These are phyloP conservation scores for Sporothrix phasma DNA, from an alignment of 2,329 filamentous ascomycete genomes.

Conservation along the genomic window DNA sequence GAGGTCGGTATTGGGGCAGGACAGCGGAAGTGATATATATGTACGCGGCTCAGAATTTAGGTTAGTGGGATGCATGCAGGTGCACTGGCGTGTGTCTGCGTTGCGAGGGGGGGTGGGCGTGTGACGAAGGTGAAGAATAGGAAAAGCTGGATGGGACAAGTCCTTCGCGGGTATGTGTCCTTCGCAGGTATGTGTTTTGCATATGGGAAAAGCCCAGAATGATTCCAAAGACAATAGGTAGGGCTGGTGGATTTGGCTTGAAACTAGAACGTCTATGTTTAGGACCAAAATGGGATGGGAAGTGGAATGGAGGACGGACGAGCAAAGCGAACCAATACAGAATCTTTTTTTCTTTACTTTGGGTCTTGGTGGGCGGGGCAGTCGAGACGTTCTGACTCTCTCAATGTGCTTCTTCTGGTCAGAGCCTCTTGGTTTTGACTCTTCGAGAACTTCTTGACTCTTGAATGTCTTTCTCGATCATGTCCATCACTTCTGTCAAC, in stretches of 20 bases:
- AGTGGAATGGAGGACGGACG: not conserved
- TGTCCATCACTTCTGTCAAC: not conserved
- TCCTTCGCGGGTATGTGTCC: not conserved
- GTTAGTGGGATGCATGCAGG: conserved; percentile 13
- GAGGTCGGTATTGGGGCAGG: conserved; percentile 4
- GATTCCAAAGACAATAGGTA: not conserved
- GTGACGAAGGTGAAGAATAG: conserved; percentile 1
- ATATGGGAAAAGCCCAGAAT: not conserved
- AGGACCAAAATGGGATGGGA: not conserved
- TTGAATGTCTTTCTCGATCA: not conserved
- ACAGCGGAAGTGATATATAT: conserved; percentile 7
- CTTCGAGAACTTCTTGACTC: not conserved
- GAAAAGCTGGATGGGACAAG: not conserved
- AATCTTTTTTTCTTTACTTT: not conserved
- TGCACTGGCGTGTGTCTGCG: conserved; percentile 7
- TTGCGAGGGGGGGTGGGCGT: not conserved
- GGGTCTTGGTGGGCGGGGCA: not conserved
- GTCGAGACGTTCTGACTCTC: not conserved
- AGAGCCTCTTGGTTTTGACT: not conserved
- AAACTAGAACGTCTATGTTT: not conserved
- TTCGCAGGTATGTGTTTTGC: not conserved
- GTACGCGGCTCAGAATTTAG: conserved; percentile 11
- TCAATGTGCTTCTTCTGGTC: not conserved
- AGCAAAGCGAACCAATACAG: not conserved
- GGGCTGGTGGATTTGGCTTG: not conserved